Base-by-base conservation (phyloP, 495 filamentous ascomycete genomes). In the Beverwykella pulmonaria region DNA sequence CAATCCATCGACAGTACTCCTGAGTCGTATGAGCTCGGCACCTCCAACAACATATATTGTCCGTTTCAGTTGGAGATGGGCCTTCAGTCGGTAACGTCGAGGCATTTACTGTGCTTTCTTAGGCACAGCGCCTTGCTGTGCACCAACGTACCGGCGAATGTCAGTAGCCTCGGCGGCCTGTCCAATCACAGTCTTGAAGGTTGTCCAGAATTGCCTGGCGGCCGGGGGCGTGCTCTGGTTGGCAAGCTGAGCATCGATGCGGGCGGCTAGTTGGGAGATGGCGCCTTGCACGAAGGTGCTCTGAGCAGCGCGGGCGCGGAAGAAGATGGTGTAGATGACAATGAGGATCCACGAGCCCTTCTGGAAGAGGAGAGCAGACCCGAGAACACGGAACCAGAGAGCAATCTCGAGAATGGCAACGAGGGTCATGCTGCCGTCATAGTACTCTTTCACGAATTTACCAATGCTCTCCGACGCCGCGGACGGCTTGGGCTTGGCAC, bases 361-460 rank as follows among this genome's bases (percentile, higher is more conserved):
- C 79, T 86, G 85, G 84, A 97, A 97, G 65, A 92, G 82, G 59
- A 98, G 77, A 54, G 89, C 90, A 34, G 88, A 87, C 20, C 90
- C 78, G 56, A 93, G 77, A 59, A 98, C 76, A 72, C 95, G 92
- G 77, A 89, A 80, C 86, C 92, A 92, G 61, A 98, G 86, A 88
- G 59, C 67, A 63, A 81, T 80, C 56, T 81, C 79, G 53, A 81
- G 78, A 32, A 76, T 64, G 54, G 79, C 79, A 27, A 81, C 79
- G 34, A 80, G 67, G 12, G 71, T 75, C 79, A 81, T 81, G 73
- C 75, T 77, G 50, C 84, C 78, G 76, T 98, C 95, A 74, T 98
- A 98, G 83, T 98, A 96, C 75, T 93, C 86, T 86, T 97, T 98
- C 76, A 98, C 92, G 74, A 98, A 98, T 64, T 81, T 80, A 53